Base-by-base conservation (phyloP, 768 basidiomycete genomes). In the Leucosporidium creatinivorum region DNA sequence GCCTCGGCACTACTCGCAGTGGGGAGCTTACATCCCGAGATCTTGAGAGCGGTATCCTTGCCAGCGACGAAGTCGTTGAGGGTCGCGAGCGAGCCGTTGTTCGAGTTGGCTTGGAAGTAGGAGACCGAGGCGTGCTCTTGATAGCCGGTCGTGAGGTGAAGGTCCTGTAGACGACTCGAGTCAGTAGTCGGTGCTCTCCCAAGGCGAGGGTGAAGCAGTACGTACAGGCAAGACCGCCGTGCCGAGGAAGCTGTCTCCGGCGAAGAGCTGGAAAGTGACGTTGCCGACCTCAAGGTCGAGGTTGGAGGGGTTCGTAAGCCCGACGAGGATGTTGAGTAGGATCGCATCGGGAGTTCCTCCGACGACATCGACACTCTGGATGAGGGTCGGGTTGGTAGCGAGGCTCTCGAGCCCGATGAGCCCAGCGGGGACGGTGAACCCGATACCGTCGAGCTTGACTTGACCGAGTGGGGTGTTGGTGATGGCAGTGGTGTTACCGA, bases 371-470 rank as follows among this genome's bases (percentile, higher is more conserved):
- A 89, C 86, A 19, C 74, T 78, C 30, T 81, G 77, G 63, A 89
- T 87, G 10, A 78, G 79, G 13, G 83, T 84, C 72, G 70, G 70
- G 49, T 82, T 77, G 15, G 82, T 83, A 54, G 85, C 81, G 51
- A 89, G 76, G 33, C 87, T 87, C 73, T 81, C 81, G 18, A 89
- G 76, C 39, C 88, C 88, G 26, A 80, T 78, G 58, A 89, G 77
- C 21, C 79, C 80, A 7, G 86, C 85, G 10, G 85, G 80, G 4
- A 88, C 87, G 69, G 88, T 84, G 75, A 89, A 86, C 65, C 83
- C 84, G 76, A 89, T 88, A 8, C 85, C 82, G 75, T 87, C 83
- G 12, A 89, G 81, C n/a, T 83, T 85, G 65, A 89, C 84, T 71
- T 83, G 80, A 49, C 69, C 69, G 30, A 71, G 60, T 15, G 70